Base-by-base conservation (phyloP, 2,329 filamentous ascomycete genomes). In the Colletotrichum theobromicola region DNA sequence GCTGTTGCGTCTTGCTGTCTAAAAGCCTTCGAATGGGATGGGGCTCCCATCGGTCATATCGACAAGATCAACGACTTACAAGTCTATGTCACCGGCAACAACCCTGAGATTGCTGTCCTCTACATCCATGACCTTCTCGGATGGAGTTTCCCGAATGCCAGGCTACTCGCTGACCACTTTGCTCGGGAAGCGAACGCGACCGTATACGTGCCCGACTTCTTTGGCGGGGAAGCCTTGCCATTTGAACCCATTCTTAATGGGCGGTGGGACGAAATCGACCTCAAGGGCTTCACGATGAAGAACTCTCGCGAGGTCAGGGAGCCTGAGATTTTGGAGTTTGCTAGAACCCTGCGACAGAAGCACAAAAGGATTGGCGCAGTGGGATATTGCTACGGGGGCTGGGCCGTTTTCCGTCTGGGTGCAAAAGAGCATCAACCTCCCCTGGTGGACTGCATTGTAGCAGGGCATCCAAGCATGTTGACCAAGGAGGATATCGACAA, bases 311-410 rank as follows among this genome's bases (percentile, higher is more conserved):
- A 82, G 0, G 76, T 79, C 5, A 84, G 86, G 26, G 84, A 83
- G 74, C 84, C 85, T 4, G 83, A 86, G 67, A 84, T 89, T 35
- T 78, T 85, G 35, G 80, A 76, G 4, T 84, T 79, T 34, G 85
- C 85, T 4, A 76, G 77, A 37, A 81, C 81, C 1, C 79, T 88
- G 61, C 79, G 82, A 5, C 75, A 80, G 12, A 77, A 81, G 67
- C 80, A 85, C 76, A 76, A 77, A 7, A 83, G 81, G 42, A 74
- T 88, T 13, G 88, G 81, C 5, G 87, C 86, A 0, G 79, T 88
- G 4, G 88, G 88, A 3, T 90, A 83, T 77, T 90, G 88, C 80
- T 90, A 84, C 67, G 88, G 88, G 16, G 87, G 87, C 7, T 90
- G 88, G 89, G 88, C 85, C 1, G 82, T 81, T 5, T 85, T 89